Evolutionary conservation across 192 early-diverging fungal species (phyloP), one percentile per base, ranked within the genome.

Genomic region (Linnemannia schmuckeri): DNA sequence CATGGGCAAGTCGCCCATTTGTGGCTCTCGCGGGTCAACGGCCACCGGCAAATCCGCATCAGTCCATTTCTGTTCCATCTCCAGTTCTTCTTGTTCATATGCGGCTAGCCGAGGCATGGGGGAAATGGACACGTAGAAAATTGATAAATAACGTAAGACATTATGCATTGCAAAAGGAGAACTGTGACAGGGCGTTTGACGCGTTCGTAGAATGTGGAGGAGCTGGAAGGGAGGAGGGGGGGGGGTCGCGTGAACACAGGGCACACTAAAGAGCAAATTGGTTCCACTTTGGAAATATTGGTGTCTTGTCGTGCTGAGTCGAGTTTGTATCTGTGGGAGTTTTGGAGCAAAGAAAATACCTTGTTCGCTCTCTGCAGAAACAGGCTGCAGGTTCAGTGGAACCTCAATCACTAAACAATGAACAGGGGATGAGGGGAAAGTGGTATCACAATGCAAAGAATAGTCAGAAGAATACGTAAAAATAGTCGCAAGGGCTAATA

Each of bases 41-140:
- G 77, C 77, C 33, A 61, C 46, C 18, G 72, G 77, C 37, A 78
- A 35, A 57, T 86, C 79, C 46, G 57, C 69, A 73, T 80, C 78
- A 15, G 55, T 68, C 83, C 83, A 86, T 47, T 86, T 76, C 30
- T 86, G 78, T 42, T 86, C 83, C 79, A 80, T 80, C 52, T 80
- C 66, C 3, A 76, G 69, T 30, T 77, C 73, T 27, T 86, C 66
- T 57, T 80, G 75, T 55, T 80, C 75, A 77, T 69, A 77, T 17
- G 61, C 27, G 54, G 75, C 55, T 66, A 61, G 22, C 70, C 35
- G 40, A 20, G 27, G 22, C 37, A 38, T 40, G 6, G 30, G 15
- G 46, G 27, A 27, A 42, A 30, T 20, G 8, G 27, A 27, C 5
- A 33, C 22, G 24, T 33, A 30, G 30, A 66, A 66, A 33, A 33